Percentiles rank a stretch among this genome's conserved stretches.
These are phyloP conservation scores for Polygonum maritimum DNA, from an alignment of 148 eudicot species.

Conservation along the genomic window DNA sequence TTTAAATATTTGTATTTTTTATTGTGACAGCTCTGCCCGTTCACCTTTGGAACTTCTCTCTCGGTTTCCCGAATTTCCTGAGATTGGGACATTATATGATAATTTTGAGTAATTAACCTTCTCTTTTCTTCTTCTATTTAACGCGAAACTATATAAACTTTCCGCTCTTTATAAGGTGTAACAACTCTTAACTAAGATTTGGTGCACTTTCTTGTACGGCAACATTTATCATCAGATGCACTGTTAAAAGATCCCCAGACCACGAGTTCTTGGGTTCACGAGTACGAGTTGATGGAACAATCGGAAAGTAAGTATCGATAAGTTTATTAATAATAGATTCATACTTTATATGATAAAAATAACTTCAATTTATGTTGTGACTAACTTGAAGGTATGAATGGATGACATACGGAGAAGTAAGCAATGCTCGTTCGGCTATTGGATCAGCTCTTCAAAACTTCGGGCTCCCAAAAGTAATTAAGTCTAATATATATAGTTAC, in stretches of 20 bases:
- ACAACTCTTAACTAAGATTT: not conserved
- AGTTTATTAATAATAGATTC: no score
- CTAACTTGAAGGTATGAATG: conserved; percentile 69
- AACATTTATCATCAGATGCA: conserved; percentile 42
- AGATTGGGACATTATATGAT: conserved; percentile 80
- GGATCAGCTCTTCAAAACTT: conserved; percentile 74
- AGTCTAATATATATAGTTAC: conserved; percentile 10
- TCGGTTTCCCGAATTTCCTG: conserved; percentile 75
- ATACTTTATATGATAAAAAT: no score
- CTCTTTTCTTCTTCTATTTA: conserved; percentile 7
- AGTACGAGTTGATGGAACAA: conserved; percentile 77
- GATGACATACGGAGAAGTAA: conserved; percentile 25
- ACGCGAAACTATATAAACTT: not conserved
- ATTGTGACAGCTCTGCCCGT: conserved; percentile 53
- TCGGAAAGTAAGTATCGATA: conserved; percentile 69
- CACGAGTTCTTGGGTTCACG: conserved; percentile 89
- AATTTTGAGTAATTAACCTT: conserved; percentile 67
- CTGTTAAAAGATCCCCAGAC: conserved; percentile 68
- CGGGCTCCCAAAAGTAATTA: conserved; percentile 53
- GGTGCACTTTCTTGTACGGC: not conserved
- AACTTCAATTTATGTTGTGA: not conserved
- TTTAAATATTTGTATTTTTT: not conserved
- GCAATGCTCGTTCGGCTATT: conserved; percentile 66
- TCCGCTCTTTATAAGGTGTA: not conserved
- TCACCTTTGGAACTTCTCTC: conserved; percentile 64